A percentile compares a stretch with the other conserved stretches of the same genome.
Conservation (phyloP, 371 early-diverging fungal species). For the Lichtheimia hyalospora region DNA sequence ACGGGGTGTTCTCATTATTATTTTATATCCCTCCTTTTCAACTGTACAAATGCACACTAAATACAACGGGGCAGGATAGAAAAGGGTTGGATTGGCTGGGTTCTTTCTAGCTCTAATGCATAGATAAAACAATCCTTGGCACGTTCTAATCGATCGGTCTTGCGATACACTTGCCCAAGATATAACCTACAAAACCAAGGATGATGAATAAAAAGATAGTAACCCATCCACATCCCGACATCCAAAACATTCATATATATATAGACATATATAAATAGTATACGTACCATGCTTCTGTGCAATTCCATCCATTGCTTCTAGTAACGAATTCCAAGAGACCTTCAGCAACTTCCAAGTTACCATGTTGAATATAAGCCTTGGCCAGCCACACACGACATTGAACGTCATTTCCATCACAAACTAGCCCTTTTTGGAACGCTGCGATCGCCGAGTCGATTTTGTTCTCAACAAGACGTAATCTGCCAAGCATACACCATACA, state of each 20-base stretch:
- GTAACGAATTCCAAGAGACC: conserved; percentile 54
- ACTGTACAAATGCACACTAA: conserved; percentile 2
- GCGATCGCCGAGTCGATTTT: conserved; percentile 37
- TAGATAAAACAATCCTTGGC: conserved; percentile 72
- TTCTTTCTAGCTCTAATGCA: conserved; percentile 70
- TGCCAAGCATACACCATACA: conserved; percentile 65
- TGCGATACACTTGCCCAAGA: conserved; percentile 55
- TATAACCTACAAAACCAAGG: conserved; percentile 44
- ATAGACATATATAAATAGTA: background rate
- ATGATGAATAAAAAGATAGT: background rate
- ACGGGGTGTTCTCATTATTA: background rate
- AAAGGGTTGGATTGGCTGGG: conserved; percentile 67
- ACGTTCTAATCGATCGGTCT: conserved; percentile 54
- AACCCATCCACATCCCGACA: too few species aligned
- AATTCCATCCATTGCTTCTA: conserved; percentile 61
- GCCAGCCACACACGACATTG: conserved; percentile 49
- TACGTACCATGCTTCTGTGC: conserved; percentile 64
- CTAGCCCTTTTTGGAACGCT: conserved; percentile 56
- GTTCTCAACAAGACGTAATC: conserved; percentile 40
- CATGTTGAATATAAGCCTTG: conserved; percentile 40
- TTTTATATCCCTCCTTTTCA: conserved; percentile 2
- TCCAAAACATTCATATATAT: too few species aligned
- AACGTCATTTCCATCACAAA: conserved; percentile 49
- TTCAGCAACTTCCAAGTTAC: conserved; percentile 55
- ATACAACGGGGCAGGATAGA: conserved; percentile 40